Base-by-base conservation (phyloP, 2,329 filamentous ascomycete genomes). In the Periglandula ipomoeae region DNA sequence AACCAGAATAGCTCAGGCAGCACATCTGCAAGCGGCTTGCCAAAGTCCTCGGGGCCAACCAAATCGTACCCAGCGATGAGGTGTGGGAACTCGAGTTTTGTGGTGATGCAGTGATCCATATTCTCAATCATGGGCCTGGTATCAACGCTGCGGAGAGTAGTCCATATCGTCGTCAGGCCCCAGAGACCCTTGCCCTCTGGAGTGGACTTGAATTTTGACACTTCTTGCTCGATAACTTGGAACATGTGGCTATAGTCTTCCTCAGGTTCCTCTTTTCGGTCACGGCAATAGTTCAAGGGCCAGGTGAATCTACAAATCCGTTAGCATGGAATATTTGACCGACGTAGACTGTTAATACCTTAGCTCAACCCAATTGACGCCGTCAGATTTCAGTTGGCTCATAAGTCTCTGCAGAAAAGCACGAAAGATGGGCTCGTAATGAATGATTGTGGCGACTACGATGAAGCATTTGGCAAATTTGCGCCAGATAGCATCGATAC, bases 1-100 rank as follows among this genome's bases (percentile, higher is more conserved):
- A 97, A 96, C 89, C 89, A 96, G 66, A 96, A 91, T 0, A 97
- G 71, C 59, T 95, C 81, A 0, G 90, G 89, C 0, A 91, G 76
- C 3, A 95, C 70, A 56, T 93, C 86, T 26, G 77, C 74, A 23
- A 96, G 77, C 0, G 89, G 76, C 11, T 87, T 79, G 1, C 89
- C 90, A 1, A 76, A 65, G 60, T 94, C 87, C 70, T 96, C 91
- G 65, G 91, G 86, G 0, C 89, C 90, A 5, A 95, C 89, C 9
- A 96, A 70, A 65, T 97, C 91, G 66, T 89, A 96, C 10, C 91
- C 91, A 23, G 85, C 82, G 57, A 96, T 81, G 7, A 94, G 73
- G 44, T 89, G 74, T 0, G 91, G 88, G 62, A 85, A 90, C 27
- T 79, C 75, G 48, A 85, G 70, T 67, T 96, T 96, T 57, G 87